Percentiles rank a stretch among this genome's conserved stretches.
Conservation (phyloP, 768 basidiomycete genomes). For the Psilocybe cubensis region DNA sequence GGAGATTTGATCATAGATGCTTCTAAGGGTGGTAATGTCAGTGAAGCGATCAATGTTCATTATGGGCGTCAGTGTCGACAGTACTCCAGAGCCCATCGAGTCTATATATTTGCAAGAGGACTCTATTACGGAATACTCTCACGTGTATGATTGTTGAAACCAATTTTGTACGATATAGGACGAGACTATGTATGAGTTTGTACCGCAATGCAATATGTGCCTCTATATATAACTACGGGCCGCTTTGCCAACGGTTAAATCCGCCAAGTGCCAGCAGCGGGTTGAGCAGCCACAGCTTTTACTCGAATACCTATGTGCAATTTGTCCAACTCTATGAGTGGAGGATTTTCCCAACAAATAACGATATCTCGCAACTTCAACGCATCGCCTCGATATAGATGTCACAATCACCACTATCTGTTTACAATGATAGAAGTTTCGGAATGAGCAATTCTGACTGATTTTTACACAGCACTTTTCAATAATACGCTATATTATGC, state of each 20-base stretch:
- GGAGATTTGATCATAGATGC: constrained; percentile 44
- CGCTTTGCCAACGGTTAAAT: no score
- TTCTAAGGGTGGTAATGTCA: constrained; percentile 8
- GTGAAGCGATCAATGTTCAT: constrained; percentile 8
- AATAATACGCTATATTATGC: no score
- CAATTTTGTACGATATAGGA: no score
- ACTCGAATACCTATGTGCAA: no score
- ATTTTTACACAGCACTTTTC: background rate
- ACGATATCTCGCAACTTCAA: background rate
- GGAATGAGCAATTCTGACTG: background rate
- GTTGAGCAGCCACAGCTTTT: no score
- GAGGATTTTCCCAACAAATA: no score
- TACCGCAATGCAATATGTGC: no score
- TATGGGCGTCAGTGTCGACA: constrained; percentile 19
- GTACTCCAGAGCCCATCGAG: background rate
- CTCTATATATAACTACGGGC: no score
- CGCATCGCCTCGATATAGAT: background rate
- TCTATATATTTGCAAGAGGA: background rate
- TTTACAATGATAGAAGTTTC: background rate
- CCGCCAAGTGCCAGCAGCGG: no score
- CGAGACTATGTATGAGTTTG: no score
- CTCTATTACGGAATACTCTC: background rate
- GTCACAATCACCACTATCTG: no score
- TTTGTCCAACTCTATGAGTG: no score
- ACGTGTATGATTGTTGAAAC: background rate